phyloP scores from a whole-genome alignment of 2,329 filamentous ascomycete species.

The Pseudocercospora fijiensis region DNA sequence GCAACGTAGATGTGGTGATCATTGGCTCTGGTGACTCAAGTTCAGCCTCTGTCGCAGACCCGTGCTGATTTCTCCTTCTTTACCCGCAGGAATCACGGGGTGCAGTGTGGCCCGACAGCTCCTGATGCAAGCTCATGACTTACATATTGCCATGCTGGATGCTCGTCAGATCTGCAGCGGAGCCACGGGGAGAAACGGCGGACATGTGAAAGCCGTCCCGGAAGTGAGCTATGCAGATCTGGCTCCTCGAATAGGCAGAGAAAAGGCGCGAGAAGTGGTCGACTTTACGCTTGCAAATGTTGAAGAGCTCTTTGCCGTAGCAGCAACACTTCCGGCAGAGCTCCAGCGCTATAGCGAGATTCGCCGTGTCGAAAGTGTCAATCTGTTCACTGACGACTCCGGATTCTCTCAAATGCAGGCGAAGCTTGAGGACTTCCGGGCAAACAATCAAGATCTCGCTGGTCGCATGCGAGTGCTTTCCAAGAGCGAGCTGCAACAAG shows the following conservation, averaged over 20 bases:
- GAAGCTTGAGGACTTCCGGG: neutral
- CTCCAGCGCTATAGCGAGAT: conserved; percentile 12
- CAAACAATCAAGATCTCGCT: conserved; percentile 4
- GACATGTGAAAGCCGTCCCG: conserved; percentile 21
- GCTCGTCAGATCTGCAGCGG: conserved; percentile 23
- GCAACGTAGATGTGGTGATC: conserved; percentile 20
- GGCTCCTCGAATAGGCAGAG: conserved; percentile 10
- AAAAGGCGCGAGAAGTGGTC: conserved; percentile 13
- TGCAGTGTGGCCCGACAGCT: conserved; percentile 24
- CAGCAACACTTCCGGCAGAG: conserved; percentile 3
- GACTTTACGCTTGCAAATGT: conserved; percentile 17
- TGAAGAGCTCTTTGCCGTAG: conserved; percentile 11
- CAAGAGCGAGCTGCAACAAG: neutral
- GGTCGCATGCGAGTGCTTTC: neutral
- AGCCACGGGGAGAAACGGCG: conserved; percentile 23
- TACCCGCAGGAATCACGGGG: conserved; percentile 20
- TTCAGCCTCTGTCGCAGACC: neutral
- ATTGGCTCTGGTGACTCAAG: conserved; percentile 19
- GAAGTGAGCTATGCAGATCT: conserved; percentile 12
- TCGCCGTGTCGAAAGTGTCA: conserved; percentile 15
- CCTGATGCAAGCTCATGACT: conserved; percentile 10
- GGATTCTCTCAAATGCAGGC: neutral
- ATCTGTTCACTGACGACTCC: conserved; percentile 10
- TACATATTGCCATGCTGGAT: conserved; percentile 23
- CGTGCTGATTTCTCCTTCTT: neutral